Evolutionary conservation across 345 rosid genomes (phyloP), one percentile per base, ranked within the genome.

Genomic region (Arabidopsis arenosa): DNA sequence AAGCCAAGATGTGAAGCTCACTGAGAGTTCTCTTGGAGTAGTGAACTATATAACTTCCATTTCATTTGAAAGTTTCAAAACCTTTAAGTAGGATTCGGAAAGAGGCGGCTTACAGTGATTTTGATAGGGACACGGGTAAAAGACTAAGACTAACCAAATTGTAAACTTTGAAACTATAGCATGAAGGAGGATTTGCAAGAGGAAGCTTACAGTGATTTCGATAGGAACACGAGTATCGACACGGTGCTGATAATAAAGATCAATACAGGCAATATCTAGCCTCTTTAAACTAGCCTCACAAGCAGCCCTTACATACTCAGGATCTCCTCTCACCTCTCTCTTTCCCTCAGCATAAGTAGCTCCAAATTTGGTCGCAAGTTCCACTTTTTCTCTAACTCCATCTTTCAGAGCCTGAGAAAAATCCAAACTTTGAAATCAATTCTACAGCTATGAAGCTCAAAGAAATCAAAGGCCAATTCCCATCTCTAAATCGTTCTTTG

Each of bases 241-340:
- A 2, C 85, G 80, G 70, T 88, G 90, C 48, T 85, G 89, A 41
- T 88, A 86, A 70, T 86, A 88, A 7, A 88, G 90, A 78, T 86
- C 90, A 52, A 88, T 79, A 45, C 77, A 88, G 32, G 74, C 77
- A 26, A 83, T 75, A 2, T 70, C 80, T 23, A 88, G 83, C 33
- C 93, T 64, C 70, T 82, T 86, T 69, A 88, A 84, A 76, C 89
- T 88, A 9, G 66, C 86, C 64, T 85, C 89, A 41, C 93, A 88
- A 14, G 86, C 82, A 35, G 80, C 75, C 47, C 89, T 85, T 2
- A 83, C 87, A 58, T 86, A 83, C 5, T 37, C 70, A 0, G 90
- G 87, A 63, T 84, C 89, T 0, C 90, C 93, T 2, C 56, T 69
- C 0, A 83, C 21, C 47, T 32, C 82, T 4, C 13, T 4, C 4